Conservation (phyloP, 139 green algal species). For the Astrephomene gubernaculifera region DNA sequence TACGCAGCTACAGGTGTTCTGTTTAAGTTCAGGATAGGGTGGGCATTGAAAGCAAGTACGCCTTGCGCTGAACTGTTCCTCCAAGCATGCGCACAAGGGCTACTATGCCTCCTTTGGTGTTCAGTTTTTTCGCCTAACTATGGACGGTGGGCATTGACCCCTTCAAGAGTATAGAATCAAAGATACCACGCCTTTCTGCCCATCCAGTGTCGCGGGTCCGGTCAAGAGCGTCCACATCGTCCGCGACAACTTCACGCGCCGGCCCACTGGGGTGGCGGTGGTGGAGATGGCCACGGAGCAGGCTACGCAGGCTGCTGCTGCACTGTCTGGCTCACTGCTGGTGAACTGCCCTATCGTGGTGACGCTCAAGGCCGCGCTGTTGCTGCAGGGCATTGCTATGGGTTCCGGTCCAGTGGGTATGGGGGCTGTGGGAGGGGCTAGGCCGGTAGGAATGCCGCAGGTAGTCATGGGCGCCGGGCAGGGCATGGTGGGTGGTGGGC, state of each 20-base stretch:
- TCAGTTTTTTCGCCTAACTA: no score
- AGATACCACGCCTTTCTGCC: neutral
- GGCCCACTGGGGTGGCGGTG: slow-evolving; percentile 14
- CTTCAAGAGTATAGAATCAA: neutral
- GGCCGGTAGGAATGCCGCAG: neutral
- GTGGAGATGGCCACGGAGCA: slow-evolving; percentile 37
- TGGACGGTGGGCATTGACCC: no score
- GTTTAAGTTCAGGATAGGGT: no score
- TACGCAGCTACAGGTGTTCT: no score
- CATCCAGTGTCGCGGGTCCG: slow-evolving; percentile 8
- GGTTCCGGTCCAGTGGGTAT: neutral
- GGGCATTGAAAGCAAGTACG: no score
- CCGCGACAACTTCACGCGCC: neutral
- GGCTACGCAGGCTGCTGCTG: slow-evolving; percentile 18
- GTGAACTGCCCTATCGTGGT: slow-evolving; percentile 8
- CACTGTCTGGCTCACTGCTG: neutral
- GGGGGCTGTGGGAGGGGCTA: neutral
- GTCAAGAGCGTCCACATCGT: slow-evolving; percentile 12
- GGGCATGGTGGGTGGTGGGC: neutral
- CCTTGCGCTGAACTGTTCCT: no score
- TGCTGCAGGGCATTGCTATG: slow-evolving; percentile 14
- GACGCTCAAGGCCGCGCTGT: slow-evolving; percentile 36
- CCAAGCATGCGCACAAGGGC: no score
- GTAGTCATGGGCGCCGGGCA: neutral
- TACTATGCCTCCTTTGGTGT: no score